Percentiles rank a stretch among this genome's conserved stretches.
Evolutionary conservation across 2,329 filamentous ascomycete genomes (phyloP).

Genomic region (Aspergillus sp.): DNA sequence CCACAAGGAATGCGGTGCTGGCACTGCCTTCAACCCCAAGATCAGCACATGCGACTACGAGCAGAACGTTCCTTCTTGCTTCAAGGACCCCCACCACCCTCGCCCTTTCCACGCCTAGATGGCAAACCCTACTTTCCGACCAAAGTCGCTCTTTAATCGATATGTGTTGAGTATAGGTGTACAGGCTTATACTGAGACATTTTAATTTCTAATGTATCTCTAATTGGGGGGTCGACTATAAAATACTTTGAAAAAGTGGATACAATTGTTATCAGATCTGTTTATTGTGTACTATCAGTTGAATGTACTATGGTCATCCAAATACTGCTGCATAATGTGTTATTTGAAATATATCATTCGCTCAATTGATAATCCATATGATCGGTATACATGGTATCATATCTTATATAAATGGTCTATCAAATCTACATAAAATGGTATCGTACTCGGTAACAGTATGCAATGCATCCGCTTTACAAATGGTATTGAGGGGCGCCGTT

Average conservation of each 20-base stretch:
- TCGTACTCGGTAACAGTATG: background rate
- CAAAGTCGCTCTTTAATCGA: no score
- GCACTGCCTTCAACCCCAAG: background rate
- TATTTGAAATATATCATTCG: background rate
- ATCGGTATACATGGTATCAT: background rate
- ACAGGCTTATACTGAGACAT: no score
- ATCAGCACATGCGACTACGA: background rate
- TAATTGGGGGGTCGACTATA: no score
- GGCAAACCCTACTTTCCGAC: background rate
- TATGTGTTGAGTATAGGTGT: no score
- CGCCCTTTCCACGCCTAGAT: background rate
- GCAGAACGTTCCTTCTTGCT: background rate
- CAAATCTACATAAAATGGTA: background rate
- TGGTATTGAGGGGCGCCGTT: slow-evolving; percentile 37
- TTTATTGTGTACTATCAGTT: no score
- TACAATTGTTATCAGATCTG: no score
- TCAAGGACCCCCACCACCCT: background rate
- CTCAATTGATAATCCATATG: background rate
- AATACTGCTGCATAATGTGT: background rate
- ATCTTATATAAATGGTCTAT: background rate
- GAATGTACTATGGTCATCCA: background rate
- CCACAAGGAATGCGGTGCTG: background rate
- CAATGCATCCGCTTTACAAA: slow-evolving; percentile 22
- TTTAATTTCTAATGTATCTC: no score
- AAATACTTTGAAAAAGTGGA: no score